These are phyloP conservation scores for Calocybe cyanea DNA, from an alignment of 768 basidiomycete genomes.

Conservation along the genomic window DNA sequence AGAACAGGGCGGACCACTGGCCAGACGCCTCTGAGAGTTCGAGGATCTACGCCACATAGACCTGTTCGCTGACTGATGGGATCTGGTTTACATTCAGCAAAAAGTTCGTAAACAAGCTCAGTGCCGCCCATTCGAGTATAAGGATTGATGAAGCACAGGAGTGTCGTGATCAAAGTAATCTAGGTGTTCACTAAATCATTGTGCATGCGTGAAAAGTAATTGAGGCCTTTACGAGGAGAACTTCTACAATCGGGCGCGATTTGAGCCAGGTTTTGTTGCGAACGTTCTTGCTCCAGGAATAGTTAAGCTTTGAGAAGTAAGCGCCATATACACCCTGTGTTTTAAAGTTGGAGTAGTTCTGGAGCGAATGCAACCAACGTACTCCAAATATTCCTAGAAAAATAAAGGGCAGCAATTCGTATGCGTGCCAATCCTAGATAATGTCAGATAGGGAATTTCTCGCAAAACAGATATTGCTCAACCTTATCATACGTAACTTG, in stretches of 20 bases:
- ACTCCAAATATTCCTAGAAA: constrained; percentile 89
- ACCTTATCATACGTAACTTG: constrained; percentile 89
- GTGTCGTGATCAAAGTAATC: constrained; percentile 76
- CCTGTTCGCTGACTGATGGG: constrained; percentile 54
- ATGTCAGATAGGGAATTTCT: neutral
- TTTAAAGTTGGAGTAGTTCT: constrained; percentile 7
- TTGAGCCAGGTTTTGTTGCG: constrained; percentile 81
- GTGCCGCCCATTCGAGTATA: constrained; percentile 94
- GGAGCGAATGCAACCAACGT: constrained; percentile 21
- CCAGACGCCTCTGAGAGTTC: constrained; percentile 51
- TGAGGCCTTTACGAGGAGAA: constrained; percentile 54
- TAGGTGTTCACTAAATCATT: constrained; percentile 23
- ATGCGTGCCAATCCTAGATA: constrained; percentile 84
- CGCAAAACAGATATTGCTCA: constrained; percentile 20
- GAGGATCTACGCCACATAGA: constrained; percentile 68
- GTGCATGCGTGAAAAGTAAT: neutral
- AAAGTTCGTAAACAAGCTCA: constrained; percentile 89
- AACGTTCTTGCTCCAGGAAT: constrained; percentile 81
- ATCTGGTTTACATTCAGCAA: constrained; percentile 75
- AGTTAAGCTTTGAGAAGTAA: constrained; percentile 87
- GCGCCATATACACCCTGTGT: constrained; percentile 89
- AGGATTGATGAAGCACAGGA: constrained; percentile 81
- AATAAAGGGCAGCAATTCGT: constrained; percentile 82
- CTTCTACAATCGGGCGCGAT: constrained; percentile 77
- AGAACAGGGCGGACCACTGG: constrained; percentile 62